Evolutionary conservation across 2,329 filamentous ascomycete species (phyloP), one percentile per base, ranked within the genome.

Genomic region (Leptographium galeiforme): DNA sequence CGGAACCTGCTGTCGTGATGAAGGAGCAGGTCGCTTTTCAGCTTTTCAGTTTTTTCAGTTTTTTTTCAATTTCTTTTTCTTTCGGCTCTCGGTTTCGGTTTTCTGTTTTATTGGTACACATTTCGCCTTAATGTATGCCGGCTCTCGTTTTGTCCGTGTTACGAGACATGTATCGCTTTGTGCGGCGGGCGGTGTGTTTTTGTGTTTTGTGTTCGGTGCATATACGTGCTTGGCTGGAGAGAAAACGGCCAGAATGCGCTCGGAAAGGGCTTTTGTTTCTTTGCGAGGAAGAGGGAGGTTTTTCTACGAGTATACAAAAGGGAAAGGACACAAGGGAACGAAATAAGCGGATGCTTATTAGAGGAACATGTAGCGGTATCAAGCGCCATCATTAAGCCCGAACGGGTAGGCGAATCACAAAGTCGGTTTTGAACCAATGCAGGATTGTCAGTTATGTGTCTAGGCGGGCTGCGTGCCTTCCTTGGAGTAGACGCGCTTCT

Each of bases 1-100:
- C 79, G 82, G 60, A 89, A 90, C 61, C 67, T 90, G 49, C 73
- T 90, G 52, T 84, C 80, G 48, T 88, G 39, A 52, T 18, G 10
- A 13, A 38, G 6, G 16, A 8, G n/a, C 3, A 19, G 5, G 8
- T 51, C 14, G 36, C 1, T 18, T 52, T 30, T 39, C 32, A 12
- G 32, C 5, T 39, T 48, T 14, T 7, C 18, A 16, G 38, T 51
- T 51, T 19, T 41, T 47, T n/a, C 33, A 47, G 18, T 12, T 30
- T 46, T 34, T 53, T 50, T 50, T 14, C 43, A 55, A 1, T 18
- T 44, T 32, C 2, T 47, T 25, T 30, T n/a, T 16, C 4, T 8
- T 39, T 47, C 12, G 7, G 39, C 11, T 25, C 2, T 25, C 25
- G 25, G 25, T 5, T 25, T 46, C 25, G 14, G 14, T 40, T 39